Evolutionary conservation across 2,329 filamentous ascomycete genomes (phyloP), one percentile per base, ranked within the genome.

Genomic region (Pestalotiopsis sp.): DNA sequence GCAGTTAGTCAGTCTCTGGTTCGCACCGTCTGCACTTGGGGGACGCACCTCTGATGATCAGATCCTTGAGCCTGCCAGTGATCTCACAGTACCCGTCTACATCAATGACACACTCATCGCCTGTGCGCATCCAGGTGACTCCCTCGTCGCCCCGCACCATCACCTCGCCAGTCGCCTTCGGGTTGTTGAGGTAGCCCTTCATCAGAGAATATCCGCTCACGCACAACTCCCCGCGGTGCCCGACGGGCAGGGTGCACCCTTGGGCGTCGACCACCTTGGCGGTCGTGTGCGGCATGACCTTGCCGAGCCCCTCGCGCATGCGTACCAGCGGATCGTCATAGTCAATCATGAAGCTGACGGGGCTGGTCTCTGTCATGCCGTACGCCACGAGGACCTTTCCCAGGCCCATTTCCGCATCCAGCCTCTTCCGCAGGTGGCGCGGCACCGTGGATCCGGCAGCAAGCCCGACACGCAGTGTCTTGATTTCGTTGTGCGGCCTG

Each of bases 301-400:
- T 84, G 2, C 96, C 96, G 1, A 98, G 93, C 3, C 88, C 92
- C 52, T 88, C 85, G 65, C 93, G 92, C 55, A 94, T 86, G 79
- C 92, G 92, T 45, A 86, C 86, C 2, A 93, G 82, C 0, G 93
- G 90, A 76, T 97, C 94, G 20, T 87, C 81, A 0, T 93, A 94
- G 0, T 88, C 85, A 0, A 94, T 97, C 94, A 97, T 97, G 72
- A 88, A 89, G 84, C 88, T 85, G 75, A 93, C 92, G 49, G 92
- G 92, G 63, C 86, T 87, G 1, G 94, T 98, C 81, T 98, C 95
- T 1, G 95, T 98, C 94, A 97, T 97, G 70, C 95, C 95, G 79
- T 98, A 98, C 83, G 80, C 83, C 69, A 81, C 84, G 1, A 83
- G 72, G 27, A 93, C 77, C 69, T 91, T 88, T 0, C 86, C 89